Percentiles rank a stretch among this genome's conserved stretches.
Conservation (phyloP, 495 filamentous ascomycete species). For the Daldinia decipiens region DNA sequence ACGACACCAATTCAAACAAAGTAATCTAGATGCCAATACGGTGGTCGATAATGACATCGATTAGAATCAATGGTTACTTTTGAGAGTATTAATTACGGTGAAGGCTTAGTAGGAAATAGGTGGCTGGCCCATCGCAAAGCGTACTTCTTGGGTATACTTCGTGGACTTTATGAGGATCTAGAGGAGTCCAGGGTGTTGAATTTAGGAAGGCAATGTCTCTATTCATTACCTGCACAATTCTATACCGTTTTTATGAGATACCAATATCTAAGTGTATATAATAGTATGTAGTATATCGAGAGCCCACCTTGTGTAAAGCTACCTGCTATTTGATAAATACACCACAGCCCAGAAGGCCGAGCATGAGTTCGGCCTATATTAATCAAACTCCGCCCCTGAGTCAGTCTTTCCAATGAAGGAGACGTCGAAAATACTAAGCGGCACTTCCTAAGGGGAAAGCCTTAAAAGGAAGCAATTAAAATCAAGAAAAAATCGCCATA, state of each 20-base stretch:
- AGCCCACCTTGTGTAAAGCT: too few relatives aligned
- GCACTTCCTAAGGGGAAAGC: not conserved
- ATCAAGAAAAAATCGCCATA: not conserved
- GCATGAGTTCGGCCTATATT: not conserved
- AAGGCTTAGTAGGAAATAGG: not conserved
- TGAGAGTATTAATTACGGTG: not conserved
- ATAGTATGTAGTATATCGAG: too few relatives aligned
- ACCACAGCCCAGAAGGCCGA: not conserved
- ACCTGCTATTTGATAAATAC: not conserved
- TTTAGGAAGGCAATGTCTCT: not conserved
- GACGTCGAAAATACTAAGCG: not conserved
- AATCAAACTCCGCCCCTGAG: not conserved
- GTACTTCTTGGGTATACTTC: not conserved
- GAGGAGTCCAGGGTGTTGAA: not conserved
- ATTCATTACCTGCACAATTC: too few relatives aligned
- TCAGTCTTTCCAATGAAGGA: not conserved
- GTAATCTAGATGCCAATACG: too few relatives aligned
- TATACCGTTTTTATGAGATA: too few relatives aligned
- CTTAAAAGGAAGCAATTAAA: not conserved
- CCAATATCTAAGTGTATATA: too few relatives aligned
- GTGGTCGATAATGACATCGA: not conserved
- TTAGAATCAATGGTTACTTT: not conserved
- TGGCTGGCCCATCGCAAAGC: not conserved
- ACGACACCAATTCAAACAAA: not conserved
- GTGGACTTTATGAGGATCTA: not conserved